Percentiles rank a stretch among this genome's conserved stretches.
phyloP scores from a whole-genome alignment of 352 stramenopile genomes.

The Saprolegnia diclina region DNA sequence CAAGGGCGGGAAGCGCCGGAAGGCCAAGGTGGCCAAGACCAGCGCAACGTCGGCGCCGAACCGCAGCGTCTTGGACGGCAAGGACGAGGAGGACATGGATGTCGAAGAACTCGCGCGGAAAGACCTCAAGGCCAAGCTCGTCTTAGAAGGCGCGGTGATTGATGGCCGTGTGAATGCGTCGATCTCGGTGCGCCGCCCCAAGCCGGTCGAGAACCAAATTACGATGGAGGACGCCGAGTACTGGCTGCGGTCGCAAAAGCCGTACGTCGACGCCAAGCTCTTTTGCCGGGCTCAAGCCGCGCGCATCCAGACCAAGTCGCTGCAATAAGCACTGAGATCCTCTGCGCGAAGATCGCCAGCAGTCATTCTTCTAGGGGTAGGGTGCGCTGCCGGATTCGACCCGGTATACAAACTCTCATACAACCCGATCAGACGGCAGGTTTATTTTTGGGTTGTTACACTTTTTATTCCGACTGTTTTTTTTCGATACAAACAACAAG shows the following conservation, averaged over 20 bases:
- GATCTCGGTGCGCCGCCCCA: slow-evolving; percentile 40
- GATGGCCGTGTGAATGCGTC: slow-evolving; percentile 81
- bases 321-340: slow-evolving; percentile 49
- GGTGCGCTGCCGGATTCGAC: not conserved
- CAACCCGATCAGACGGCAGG: not conserved
- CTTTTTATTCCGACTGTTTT: not conserved
- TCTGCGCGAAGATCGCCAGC: not conserved
- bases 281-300: slow-evolving; percentile 76
- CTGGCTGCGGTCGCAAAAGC: slow-evolving; percentile 79
- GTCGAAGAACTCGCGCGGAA: slow-evolving; percentile 75
- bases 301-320: slow-evolving; percentile 75
- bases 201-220: slow-evolving; percentile 57
- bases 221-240: slow-evolving; percentile 77
- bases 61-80: slow-evolving; percentile 41
- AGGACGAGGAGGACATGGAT: slow-evolving; percentile 83
- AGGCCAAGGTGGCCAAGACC: slow-evolving; percentile 57
- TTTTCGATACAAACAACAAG: not conserved
- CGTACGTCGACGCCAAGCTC: slow-evolving; percentile 74
- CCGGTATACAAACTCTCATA: not conserved
- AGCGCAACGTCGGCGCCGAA: slow-evolving; percentile 29
- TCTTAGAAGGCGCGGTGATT: slow-evolving; percentile 63
- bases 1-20: slow-evolving; percentile 80
- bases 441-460: slow-evolving; percentile 2
- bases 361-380: slow-evolving; percentile 6
- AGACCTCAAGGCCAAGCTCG: slow-evolving; percentile 71